A percentile compares a stretch with the other conserved stretches of the same genome.
phyloP scores from a whole-genome alignment of 257 asterid genomes.

The Jasminum sambac region DNA sequence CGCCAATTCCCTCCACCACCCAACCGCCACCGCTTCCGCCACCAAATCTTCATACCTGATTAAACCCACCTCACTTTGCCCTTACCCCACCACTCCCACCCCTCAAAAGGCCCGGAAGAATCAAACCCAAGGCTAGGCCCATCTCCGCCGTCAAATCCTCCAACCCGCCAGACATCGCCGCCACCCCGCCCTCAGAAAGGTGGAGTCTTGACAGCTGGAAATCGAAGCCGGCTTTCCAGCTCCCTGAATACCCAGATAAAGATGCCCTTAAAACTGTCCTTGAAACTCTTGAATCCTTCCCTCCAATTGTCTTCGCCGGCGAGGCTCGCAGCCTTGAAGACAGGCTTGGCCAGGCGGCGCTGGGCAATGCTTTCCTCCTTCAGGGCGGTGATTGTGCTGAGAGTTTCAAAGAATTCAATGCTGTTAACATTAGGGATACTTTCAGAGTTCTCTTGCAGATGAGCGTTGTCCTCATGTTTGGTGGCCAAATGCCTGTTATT shows the following conservation, averaged over 20 bases:
- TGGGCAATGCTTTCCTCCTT: neutral
- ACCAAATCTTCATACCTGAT: neutral
- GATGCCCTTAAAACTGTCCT: neutral
- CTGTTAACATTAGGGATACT: neutral
- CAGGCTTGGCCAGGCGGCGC: neutral
- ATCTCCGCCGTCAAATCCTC: constrained; percentile 9
- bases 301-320: neutral
- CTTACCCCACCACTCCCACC: neutral
- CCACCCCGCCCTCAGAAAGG: neutral
- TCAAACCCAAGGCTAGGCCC: neutral
- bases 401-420: constrained; percentile 5
- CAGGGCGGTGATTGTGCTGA: constrained; percentile 2
- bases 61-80: neutral
- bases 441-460: neutral
- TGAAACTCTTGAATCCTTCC: neutral
- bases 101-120: neutral
- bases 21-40: neutral
- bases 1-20: neutral
- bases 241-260: constrained; percentile 2
- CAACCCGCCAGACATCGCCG: neutral
- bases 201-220: constrained; percentile 12
- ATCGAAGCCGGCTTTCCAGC: constrained; percentile 2
- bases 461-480: constrained; percentile 5
- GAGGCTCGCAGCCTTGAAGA: neutral
- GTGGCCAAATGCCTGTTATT: neutral